Evolutionary conservation across 2,329 filamentous ascomycete species (phyloP), one percentile per base, ranked within the genome.

Genomic region (Fusarium liriodendri): DNA sequence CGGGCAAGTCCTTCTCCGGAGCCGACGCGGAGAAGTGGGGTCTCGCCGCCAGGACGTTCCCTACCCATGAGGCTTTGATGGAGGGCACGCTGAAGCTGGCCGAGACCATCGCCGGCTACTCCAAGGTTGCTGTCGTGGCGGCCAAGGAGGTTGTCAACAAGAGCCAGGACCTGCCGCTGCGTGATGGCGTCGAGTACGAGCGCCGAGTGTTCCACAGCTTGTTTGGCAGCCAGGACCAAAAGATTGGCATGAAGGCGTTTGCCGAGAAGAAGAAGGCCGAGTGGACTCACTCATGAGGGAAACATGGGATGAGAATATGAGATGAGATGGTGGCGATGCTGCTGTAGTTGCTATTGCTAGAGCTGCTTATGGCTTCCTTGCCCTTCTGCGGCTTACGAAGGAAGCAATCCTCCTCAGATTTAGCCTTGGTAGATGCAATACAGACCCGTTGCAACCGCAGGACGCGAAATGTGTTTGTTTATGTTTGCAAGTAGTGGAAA

Each of bases 101-200:
- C 3, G 94, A 94, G 87, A 95, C 91, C 62, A 98, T 99, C 85
- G 95, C 97, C 0, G 86, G 93, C 1, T 95, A 97, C 84, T 95
- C 94, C 62, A 91, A 89, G 80, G 92, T 99, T n/a, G 94, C 96
- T 2, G 91, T 97, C 67, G 91, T 95, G 85, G 97, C 94, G 13
- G 93, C 90, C 66, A 99, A 99, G 88, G 97, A 99, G 87, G 96
- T 97, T n/a, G 96, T 99, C 65, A 98, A 98, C 83, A 98, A 98
- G 91, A 98, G 95, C 83, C 95, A 98, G 87, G 97, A 99, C 78
- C 84, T 98, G 76, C 88, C 92, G 5, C 85, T 99, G 69, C 87
- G 93, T 77, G 97, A 98, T 80, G 97, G 97, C 16, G 93, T 99
- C 2, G 97, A 99, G 85, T 98, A 91, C 84, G 97, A 99, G 89